Evolutionary conservation across 2,329 filamentous ascomycete genomes (phyloP), one percentile per base, ranked within the genome.

Genomic region (Penicillium paneum): DNA sequence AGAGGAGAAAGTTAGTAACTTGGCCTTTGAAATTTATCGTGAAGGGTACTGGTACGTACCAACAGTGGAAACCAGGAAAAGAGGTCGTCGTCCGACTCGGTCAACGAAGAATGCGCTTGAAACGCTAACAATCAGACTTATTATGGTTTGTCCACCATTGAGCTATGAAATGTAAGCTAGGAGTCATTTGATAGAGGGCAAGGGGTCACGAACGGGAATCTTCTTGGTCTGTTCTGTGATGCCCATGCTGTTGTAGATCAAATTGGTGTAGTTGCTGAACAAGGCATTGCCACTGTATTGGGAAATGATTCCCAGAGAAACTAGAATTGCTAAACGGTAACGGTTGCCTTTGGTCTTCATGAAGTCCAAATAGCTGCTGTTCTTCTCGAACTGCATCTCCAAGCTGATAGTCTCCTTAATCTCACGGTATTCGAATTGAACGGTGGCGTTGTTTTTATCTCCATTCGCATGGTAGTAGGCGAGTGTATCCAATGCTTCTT

Each of bases 231-330:
- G 76, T 42, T 79, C 73, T 1, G 63, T 81, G 64, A 88, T 86
- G 41, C 84, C 85, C 46, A 84, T 83, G 45, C 80, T 80, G 38
- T 78, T 73, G 71, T 86, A 86, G 59, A 88, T 79, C 53, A 79
- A 76, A 55, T 84, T 81, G 64, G 85, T 83, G 68, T 88, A 88
- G 72, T 88, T 87, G 58, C 80, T 84, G 65, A 88, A 83, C 1
- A 88, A 73, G 17, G 83, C 84, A 65, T 88, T 88, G 41, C 86
- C 85, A 49, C 81, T 84, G 73, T 86, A 88, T 70, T 88, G 85
- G 2, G 83, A 86, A 65, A 88, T 86, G 61, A 88, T 72, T 64
- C 84, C 85, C 17, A 88, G 77, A 0, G 83, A 86, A 39, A 86
- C 69, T 39, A 87, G 76, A 52, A 88, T 81, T 44, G 81, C 76